Evolutionary conservation across 768 basidiomycete genomes (phyloP).

Genomic region (Nidularia sp.): DNA sequence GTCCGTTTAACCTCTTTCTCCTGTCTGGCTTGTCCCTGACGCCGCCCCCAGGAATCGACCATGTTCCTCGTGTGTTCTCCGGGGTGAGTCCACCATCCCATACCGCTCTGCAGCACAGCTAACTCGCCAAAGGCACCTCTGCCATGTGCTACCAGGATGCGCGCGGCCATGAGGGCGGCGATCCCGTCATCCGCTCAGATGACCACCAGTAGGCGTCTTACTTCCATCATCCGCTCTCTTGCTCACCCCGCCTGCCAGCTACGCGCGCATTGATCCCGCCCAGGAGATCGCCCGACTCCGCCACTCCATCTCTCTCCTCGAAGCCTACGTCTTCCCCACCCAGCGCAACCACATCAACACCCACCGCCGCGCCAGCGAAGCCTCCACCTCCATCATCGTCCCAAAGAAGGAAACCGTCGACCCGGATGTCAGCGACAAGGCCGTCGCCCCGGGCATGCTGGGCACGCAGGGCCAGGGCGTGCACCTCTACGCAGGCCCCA

Average conservation of each 20-base stretch:
- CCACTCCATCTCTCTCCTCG: slow-evolving; percentile 64
- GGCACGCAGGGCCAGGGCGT: slow-evolving; percentile 64
- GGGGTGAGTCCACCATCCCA: slow-evolving; percentile 44
- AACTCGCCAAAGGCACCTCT: slow-evolving; percentile 55
- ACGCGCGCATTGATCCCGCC: slow-evolving; percentile 54
- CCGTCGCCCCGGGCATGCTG: slow-evolving; percentile 57
- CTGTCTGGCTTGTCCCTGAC: slow-evolving; percentile 7
- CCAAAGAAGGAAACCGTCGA: slow-evolving; percentile 55
- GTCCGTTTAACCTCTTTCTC: slow-evolving; percentile 24
- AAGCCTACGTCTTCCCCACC: slow-evolving; percentile 51
- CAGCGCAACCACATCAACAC: slow-evolving; percentile 28
- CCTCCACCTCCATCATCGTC: slow-evolving; percentile 26
- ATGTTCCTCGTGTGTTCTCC: slow-evolving; percentile 83
- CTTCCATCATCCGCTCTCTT: slow-evolving; percentile 7
- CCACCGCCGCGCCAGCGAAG: slow-evolving; percentile 32
- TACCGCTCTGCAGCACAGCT: too few species aligned
- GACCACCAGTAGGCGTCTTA: slow-evolving; percentile 48
- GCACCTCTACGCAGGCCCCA: slow-evolving; percentile 69
- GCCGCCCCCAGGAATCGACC: slow-evolving; percentile 61
- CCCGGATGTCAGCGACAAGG: slow-evolving; percentile 40
- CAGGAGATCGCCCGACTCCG: slow-evolving; percentile 66
- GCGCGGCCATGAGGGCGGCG: slow-evolving; percentile 55
- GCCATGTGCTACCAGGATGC: slow-evolving; percentile 78
- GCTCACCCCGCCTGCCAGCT: slow-evolving; percentile 19
- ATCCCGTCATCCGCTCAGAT: slow-evolving; percentile 52